A percentile compares a stretch with the other conserved stretches of the same genome.
Conservation (phyloP, 1,284 basidiomycete species). For the Fomitopsis schrenkii region DNA sequence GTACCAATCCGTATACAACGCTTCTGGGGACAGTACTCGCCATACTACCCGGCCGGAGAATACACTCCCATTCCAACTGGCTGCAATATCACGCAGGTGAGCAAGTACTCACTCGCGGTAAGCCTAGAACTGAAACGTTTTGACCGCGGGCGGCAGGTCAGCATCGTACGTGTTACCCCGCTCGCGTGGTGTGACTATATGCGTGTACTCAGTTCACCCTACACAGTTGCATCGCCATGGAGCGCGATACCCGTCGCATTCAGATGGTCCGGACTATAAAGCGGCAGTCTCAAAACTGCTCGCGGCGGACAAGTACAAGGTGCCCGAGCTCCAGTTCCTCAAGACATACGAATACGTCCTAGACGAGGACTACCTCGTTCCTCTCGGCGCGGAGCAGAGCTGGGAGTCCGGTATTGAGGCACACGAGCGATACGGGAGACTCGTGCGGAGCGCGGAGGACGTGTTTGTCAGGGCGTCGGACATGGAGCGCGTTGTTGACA, state of each 20-base stretch:
- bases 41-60: constrained; percentile 44
- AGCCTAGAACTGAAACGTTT: too few relatives aligned
- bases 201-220: background rate
- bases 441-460: constrained; percentile 38
- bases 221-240: constrained; percentile 79
- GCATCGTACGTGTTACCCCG: too few relatives aligned
- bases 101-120: background rate
- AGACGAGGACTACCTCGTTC: constrained; percentile 58
- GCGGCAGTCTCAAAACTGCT: constrained; percentile 39
- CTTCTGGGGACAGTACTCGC: constrained; percentile 57
- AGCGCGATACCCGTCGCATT: constrained; percentile 69
- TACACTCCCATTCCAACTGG: constrained; percentile 43
- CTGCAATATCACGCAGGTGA: constrained; percentile 55
- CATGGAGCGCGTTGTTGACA: constrained; percentile 58
- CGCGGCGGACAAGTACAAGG: constrained; percentile 37
- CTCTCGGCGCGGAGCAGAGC: constrained; percentile 72
- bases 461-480: constrained; percentile 69
- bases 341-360: constrained; percentile 56
- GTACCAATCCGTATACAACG: constrained; percentile 20
- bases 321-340: constrained; percentile 58
- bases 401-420: constrained; percentile 44
- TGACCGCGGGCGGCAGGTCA: too few relatives aligned
- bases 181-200: background rate
- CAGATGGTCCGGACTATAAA: constrained; percentile 31
- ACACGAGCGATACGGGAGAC: constrained; percentile 46